A percentile compares a stretch with the other conserved stretches of the same genome.
These are phyloP conservation scores for Botrytis elliptica DNA, from an alignment of 2,329 filamentous ascomycete species.

Conservation along the genomic window DNA sequence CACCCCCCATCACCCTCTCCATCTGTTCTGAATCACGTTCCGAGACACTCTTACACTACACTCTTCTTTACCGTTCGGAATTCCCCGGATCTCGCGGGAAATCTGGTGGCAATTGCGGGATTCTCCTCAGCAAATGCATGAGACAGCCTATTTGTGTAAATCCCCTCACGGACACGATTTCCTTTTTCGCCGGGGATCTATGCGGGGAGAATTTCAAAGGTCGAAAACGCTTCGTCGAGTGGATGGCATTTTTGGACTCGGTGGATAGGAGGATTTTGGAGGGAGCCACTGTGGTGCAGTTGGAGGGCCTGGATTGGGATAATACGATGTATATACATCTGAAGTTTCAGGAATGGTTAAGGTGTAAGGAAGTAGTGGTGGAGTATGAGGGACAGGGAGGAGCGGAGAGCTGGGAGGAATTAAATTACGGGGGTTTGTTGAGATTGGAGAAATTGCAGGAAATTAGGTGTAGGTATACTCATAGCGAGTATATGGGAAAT, in stretches of 20 bases:
- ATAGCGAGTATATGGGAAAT: conserved; percentile 14
- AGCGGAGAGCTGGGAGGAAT: conserved; percentile 1
- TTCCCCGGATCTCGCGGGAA: neutral
- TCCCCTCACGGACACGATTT: neutral
- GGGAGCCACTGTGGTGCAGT: neutral
- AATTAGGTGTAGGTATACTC: conserved; percentile 9
- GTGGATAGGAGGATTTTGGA: neutral
- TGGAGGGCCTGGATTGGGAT: conserved; percentile 14
- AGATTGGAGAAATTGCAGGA: neutral
- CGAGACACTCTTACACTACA: conserved; percentile 16
- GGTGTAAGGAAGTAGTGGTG: neutral
- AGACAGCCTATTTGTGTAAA: conserved; percentile 16
- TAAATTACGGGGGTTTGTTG: conserved; percentile 9
- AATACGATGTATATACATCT: conserved; percentile 16
- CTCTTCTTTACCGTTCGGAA: conserved; percentile 6
- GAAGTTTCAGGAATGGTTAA: conserved; percentile 5
- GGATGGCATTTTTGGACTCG: neutral
- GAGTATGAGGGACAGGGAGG: conserved; percentile 19
- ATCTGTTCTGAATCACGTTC: conserved; percentile 17
- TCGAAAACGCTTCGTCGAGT: neutral
- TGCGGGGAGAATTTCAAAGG: neutral
- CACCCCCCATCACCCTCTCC: conserved; percentile 6
- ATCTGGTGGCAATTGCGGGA: neutral
- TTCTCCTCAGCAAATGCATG: neutral
- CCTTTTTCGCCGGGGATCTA: neutral